Conservation (phyloP, 78 protist genomes). For the Dictyostelium brefeldianum region DNA sequence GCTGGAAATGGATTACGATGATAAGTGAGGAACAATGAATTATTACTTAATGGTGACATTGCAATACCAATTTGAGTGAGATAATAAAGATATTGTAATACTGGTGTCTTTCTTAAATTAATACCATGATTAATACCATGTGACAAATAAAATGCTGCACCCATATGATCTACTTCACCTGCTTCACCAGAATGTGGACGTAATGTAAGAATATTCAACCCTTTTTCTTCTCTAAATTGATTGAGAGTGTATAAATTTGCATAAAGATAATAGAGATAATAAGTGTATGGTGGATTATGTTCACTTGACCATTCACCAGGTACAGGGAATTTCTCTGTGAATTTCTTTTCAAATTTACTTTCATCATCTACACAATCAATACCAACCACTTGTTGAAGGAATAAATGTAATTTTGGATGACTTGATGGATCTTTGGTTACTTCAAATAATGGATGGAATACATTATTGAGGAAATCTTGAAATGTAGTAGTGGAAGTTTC, state of each 20-base stretch:
- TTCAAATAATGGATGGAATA: constrained; percentile 98
- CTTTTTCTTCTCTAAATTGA: constrained; percentile 84
- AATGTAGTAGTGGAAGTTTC: constrained; percentile 69
- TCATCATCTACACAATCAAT: constrained; percentile 99
- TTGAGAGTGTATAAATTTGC: constrained; percentile 96
- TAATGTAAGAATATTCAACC: constrained; percentile 88
- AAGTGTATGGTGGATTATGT: constrained; percentile 97
- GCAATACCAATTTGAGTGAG: constrained; percentile 94
- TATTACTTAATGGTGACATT: constrained; percentile 97
- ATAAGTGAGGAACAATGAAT: constrained; percentile 93
- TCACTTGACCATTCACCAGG: constrained; percentile 92
- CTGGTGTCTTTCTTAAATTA: constrained; percentile 91
- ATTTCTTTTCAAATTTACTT: constrained; percentile 88
- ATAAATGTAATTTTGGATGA: constrained; percentile 86
- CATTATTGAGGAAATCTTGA: constrained; percentile 82
- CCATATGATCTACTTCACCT: constrained; percentile 92
- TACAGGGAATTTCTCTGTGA: constrained; percentile 60
- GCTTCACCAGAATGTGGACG: constrained; percentile 98
- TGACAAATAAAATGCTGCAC: constrained; percentile 89
- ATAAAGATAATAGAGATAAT: constrained; percentile 95
- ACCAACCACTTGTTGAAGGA: constrained; percentile 93
- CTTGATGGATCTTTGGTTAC: constrained; percentile 92
- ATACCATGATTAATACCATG: constrained; percentile 98
- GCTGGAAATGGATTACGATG: constrained; percentile 94
- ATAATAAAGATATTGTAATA: constrained; percentile 96